Evolutionary conservation across 116 monocot species (phyloP).

Genomic region (Iris pallida): DNA sequence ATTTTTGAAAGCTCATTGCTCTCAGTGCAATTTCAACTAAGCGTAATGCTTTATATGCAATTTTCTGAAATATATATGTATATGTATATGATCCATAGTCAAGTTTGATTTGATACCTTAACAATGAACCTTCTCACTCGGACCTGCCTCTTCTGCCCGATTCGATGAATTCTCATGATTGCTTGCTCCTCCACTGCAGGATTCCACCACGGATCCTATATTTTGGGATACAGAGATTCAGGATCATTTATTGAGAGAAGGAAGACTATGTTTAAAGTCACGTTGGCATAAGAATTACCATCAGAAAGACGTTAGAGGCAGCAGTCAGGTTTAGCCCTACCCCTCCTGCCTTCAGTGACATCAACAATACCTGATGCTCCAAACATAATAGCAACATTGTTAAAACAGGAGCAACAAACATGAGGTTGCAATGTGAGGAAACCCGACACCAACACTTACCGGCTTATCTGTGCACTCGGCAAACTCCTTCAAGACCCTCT

Average conservation of each 20-base stretch:
- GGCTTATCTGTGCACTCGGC: conserved; percentile 35
- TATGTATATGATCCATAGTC: no score
- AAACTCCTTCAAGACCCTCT: conserved; percentile 76
- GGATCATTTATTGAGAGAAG: not conserved
- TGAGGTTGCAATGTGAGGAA: not conserved
- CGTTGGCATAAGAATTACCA: conserved; percentile 31
- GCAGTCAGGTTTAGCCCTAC: conserved; percentile 88
- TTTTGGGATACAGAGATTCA: conserved; percentile 2
- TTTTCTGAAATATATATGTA: no score
- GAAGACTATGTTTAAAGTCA: not conserved
- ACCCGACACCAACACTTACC: conserved; percentile 21
- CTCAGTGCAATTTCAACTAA: no score
- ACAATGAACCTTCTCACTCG: conserved; percentile 81
- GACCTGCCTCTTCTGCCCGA: conserved; percentile 79
- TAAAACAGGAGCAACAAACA: not conserved
- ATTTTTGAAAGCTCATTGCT: no score
- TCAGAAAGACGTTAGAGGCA: conserved; percentile 83
- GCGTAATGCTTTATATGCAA: no score
- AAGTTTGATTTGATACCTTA: conserved; percentile 38
- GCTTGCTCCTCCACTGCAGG: conserved; percentile 97
- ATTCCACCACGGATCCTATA: conserved; percentile 97
- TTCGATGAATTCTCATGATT: conserved; percentile 87
- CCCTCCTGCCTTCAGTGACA: conserved; percentile 90
- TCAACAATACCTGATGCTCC: conserved; percentile 53
- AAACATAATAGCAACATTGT: not conserved